Conservation (phyloP, 345 rosid species). For the Kandelia obovata region DNA sequence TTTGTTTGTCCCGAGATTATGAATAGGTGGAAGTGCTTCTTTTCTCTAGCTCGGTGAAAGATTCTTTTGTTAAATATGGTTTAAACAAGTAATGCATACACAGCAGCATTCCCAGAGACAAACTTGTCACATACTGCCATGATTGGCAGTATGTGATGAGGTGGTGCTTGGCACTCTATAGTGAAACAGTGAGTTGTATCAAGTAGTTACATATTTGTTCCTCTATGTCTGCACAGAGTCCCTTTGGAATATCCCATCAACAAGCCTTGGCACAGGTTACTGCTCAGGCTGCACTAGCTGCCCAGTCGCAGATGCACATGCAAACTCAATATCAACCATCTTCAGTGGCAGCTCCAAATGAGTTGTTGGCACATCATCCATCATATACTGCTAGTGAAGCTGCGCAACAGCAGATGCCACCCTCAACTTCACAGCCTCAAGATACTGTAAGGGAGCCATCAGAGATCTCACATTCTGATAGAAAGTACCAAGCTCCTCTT, state of each 20-base stretch:
- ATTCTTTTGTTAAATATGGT: background rate
- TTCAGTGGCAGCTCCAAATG: slow-evolving; percentile 19
- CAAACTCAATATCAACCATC: slow-evolving; percentile 40
- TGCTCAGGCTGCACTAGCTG: slow-evolving; percentile 58
- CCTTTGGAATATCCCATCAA: slow-evolving; percentile 80
- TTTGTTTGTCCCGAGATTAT: background rate
- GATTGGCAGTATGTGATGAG: background rate
- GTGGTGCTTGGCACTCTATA: background rate
- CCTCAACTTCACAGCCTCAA: slow-evolving; percentile 36
- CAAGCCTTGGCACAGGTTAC: slow-evolving; percentile 81
- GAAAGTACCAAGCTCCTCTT: slow-evolving; percentile 44
- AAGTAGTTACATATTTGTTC: slow-evolving; percentile 18
- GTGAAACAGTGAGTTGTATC: slow-evolving; percentile 2
- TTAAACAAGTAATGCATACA: background rate
- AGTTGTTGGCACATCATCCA: slow-evolving; percentile 28
- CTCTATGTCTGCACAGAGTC: slow-evolving; percentile 47
- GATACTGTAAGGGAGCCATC: slow-evolving; percentile 39
- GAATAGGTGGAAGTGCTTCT: background rate
- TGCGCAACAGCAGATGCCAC: slow-evolving; percentile 38
- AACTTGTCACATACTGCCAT: background rate
- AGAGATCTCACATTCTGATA: slow-evolving; percentile 50
- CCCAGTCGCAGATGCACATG: slow-evolving; percentile 39
- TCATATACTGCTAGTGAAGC: slow-evolving; percentile 37
- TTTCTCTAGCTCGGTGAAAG: background rate
- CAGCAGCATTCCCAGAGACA: background rate